Conservation (phyloP, 2,329 filamentous ascomycete species). For the Aspergillus novofumigatus region DNA sequence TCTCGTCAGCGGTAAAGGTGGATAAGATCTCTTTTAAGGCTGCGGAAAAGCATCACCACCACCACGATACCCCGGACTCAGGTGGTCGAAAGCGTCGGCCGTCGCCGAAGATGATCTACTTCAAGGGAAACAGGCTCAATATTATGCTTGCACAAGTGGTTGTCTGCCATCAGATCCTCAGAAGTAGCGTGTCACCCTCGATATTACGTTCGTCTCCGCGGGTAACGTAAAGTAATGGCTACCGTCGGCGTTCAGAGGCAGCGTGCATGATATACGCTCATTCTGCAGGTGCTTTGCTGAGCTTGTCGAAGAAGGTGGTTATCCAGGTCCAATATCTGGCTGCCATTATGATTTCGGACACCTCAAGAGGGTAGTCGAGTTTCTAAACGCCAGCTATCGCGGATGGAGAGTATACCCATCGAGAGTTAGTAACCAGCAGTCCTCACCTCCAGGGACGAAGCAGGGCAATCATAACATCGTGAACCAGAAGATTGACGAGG, state of each 20-base stretch:
- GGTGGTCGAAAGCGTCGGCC: background rate
- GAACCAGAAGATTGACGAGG: too few relatives aligned
- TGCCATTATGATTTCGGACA: background rate
- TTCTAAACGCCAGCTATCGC: background rate
- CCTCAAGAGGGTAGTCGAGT: background rate
- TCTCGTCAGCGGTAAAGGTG: slow-evolving; percentile 7
- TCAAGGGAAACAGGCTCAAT: background rate
- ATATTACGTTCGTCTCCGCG: background rate
- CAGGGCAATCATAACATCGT: too few relatives aligned
- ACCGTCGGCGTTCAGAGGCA: slow-evolving; percentile 2
- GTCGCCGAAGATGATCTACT: background rate
- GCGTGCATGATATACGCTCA: background rate
- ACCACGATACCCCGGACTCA: background rate
- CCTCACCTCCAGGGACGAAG: background rate
- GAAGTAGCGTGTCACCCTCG: background rate
- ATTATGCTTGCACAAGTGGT: background rate
- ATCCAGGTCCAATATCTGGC: background rate
- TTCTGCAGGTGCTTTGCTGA: too few relatives aligned
- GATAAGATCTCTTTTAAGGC: slow-evolving; percentile 3
- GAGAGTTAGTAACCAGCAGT: background rate
- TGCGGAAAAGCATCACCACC: background rate
- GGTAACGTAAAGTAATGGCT: slow-evolving; percentile 1
- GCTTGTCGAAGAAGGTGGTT: background rate
- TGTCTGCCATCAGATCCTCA: background rate
- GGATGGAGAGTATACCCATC: background rate